Percentiles rank a stretch among this genome's conserved stretches.
Conservation (phyloP, 2,329 filamentous ascomycete species). For the Fusarium secorum region DNA sequence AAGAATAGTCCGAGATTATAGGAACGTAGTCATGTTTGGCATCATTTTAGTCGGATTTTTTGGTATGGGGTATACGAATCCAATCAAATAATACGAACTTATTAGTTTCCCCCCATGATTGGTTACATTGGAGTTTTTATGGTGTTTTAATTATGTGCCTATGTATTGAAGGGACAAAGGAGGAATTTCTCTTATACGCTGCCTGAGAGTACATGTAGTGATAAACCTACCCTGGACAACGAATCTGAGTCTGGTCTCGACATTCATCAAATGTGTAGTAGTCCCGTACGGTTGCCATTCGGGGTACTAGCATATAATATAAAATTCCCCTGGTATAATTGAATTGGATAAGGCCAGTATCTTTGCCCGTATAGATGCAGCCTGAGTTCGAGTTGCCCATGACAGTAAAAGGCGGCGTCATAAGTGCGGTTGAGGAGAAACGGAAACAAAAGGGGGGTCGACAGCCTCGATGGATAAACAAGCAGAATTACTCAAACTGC, state of each 20-base stretch:
- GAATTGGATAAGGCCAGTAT: accelerated
- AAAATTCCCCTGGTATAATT: neutral
- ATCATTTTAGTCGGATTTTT: neutral
- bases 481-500: neutral
- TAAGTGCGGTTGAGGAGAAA: neutral
- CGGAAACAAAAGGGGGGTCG: neutral
- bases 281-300: no score
- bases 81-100: neutral
- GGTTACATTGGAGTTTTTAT: neutral
- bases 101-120: neutral
- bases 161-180: neutral
- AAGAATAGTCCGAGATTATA: neutral
- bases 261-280: neutral
- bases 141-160: neutral
- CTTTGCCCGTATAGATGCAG: neutral
- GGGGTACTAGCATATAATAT: accelerated
- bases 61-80: neutral
- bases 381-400: neutral
- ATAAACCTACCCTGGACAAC: neutral
- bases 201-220: neutral
- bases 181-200: neutral
- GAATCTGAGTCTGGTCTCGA: neutral
- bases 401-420: no score
- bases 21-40: neutral
- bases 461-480: neutral